A percentile compares a stretch with the other conserved stretches of the same genome.
These are phyloP conservation scores for Crithidia mellificae DNA, from an alignment of 208 protist genomes.

Conservation along the genomic window DNA sequence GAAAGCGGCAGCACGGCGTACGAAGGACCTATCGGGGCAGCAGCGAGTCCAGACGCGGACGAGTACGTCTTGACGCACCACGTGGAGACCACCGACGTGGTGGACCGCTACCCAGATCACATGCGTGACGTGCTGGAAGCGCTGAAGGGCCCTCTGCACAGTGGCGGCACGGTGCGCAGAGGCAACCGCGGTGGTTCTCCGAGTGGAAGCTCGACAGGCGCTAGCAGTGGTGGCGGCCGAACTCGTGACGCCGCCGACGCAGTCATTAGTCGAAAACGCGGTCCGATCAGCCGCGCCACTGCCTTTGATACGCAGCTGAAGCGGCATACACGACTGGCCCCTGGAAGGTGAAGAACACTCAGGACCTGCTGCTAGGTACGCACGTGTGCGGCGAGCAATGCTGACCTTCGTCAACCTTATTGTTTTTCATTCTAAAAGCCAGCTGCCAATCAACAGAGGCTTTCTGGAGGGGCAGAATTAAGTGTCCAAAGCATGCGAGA, in stretches of 20 bases:
- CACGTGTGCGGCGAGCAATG: no score
- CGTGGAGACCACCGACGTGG: conserved; percentile 74
- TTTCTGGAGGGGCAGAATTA: no score
- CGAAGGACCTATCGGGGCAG: neutral
- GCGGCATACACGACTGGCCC: conserved; percentile 54
- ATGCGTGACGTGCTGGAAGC: conserved; percentile 75
- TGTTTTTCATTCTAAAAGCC: no score
- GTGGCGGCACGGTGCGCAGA: conserved; percentile 2
- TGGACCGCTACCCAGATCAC: conserved; percentile 76
- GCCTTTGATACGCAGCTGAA: conserved; percentile 54
- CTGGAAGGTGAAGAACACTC: conserved; percentile 34
- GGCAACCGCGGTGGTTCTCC: neutral
- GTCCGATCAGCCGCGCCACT: conserved; percentile 72
- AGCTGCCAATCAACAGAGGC: no score
- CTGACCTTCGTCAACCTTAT: neutral
- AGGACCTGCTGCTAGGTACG: neutral
- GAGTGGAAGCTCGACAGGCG: neutral
- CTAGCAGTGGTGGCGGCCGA: neutral
- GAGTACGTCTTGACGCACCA: conserved; percentile 68
- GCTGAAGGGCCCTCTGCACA: conserved; percentile 40
- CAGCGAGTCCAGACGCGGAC: conserved; percentile 3
- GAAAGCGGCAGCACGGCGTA: conserved; percentile 1
- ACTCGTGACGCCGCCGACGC: conserved; percentile 30
- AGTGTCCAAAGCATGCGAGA: no score
- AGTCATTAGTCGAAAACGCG: conserved; percentile 83